These are phyloP conservation scores for Trypethelium eluteriae DNA, from an alignment of 495 filamentous ascomycete genomes.

Conservation along the genomic window DNA sequence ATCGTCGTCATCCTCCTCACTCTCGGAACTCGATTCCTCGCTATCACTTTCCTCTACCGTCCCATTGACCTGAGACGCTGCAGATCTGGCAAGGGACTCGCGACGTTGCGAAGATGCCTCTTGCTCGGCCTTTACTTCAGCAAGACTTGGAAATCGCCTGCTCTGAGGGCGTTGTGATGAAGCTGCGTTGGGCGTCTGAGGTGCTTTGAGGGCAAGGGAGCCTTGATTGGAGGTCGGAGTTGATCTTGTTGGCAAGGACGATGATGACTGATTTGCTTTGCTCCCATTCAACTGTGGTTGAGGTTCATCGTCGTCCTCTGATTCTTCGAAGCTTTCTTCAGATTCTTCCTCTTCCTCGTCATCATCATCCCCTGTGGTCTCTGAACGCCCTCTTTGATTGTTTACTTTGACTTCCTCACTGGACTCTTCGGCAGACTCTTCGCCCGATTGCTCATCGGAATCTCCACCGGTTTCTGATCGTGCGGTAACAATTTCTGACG, in stretches of 20 bases:
- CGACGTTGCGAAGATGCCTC: neutral
- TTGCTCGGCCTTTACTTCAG: conserved; percentile 6
- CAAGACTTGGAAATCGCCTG: conserved; percentile 4
- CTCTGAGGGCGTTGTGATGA: neutral
- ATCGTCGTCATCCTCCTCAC: neutral
- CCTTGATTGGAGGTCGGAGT: neutral
- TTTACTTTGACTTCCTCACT: neutral
- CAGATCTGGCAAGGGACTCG: neutral
- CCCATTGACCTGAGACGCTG: neutral
- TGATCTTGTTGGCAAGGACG: neutral
- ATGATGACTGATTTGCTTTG: neutral
- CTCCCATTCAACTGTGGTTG: neutral
- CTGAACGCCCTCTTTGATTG: neutral
- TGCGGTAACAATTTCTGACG: neutral
- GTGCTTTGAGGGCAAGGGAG: neutral
- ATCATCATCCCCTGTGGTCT: neutral
- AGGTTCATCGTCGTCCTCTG: neutral
- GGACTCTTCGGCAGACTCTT: neutral
- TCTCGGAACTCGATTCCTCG: conserved; percentile 3
- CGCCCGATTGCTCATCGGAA: neutral
- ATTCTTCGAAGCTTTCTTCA: neutral
- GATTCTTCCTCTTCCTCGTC: neutral
- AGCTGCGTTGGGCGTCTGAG: neutral
- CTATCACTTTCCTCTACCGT: neutral
- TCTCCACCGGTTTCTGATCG: neutral